Percentiles rank a stretch among this genome's conserved stretches.
Evolutionary conservation across 169 alveolate genomes (phyloP).

Genomic region (Perkinsus marinus): DNA sequence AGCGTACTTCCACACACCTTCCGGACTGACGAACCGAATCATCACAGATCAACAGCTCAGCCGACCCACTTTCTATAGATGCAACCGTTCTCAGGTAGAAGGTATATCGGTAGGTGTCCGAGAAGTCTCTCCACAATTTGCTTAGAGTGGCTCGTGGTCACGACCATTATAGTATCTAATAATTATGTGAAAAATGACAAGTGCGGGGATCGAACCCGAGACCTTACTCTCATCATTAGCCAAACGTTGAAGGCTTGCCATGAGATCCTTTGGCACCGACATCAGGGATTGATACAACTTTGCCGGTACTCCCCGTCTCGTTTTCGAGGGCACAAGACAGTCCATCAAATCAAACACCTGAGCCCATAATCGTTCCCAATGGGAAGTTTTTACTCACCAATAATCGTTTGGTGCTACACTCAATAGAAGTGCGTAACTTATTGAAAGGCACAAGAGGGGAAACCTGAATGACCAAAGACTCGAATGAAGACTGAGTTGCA

Average conservation of each 20-base stretch:
- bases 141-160: background rate
- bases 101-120: background rate
- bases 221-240: background rate
- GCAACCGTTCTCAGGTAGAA: slow-evolving; percentile 15
- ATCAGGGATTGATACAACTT: background rate
- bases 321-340: slow-evolving; percentile 11
- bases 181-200: background rate
- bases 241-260: background rate
- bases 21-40: too few species aligned
- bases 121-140: background rate
- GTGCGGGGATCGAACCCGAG: background rate
- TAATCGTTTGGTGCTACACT: background rate
- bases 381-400: too few species aligned
- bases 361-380: too few species aligned
- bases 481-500: background rate
- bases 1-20: background rate
- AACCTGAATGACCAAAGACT: too few species aligned
- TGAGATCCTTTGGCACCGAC: background rate
- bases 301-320: background rate
- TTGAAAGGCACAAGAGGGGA: background rate
- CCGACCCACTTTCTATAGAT: background rate
- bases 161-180: slow-evolving; percentile 1
- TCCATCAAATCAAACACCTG: slow-evolving; percentile 11
- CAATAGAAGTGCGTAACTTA: background rate
- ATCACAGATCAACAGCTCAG: background rate